Conservation (phyloP, 2,329 filamentous ascomycete species). For the Hypoxylon sp. region DNA sequence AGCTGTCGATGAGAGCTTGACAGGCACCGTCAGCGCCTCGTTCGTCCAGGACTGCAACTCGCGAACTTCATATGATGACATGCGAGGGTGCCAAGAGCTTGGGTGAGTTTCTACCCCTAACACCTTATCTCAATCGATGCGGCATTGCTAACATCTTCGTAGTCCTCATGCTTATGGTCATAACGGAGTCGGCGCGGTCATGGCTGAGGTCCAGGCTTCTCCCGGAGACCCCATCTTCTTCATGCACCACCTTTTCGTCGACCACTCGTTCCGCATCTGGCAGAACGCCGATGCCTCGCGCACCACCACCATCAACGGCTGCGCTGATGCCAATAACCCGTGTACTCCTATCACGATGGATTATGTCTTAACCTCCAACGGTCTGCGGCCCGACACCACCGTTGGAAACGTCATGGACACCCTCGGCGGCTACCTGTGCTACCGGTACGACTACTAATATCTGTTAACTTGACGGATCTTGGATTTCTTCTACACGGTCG, state of each 20-base stretch:
- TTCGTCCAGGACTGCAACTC: conserved; percentile 53
- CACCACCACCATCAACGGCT: conserved; percentile 49
- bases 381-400: conserved; percentile 46
- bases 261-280: conserved; percentile 53
- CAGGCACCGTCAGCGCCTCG: conserved; percentile 48
- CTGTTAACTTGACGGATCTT: background rate
- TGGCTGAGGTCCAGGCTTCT: conserved; percentile 53
- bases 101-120: conserved; percentile 47
- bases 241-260: conserved; percentile 54
- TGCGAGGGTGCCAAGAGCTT: conserved; percentile 51
- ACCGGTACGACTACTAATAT: conserved; percentile 51
- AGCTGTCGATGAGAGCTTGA: conserved; percentile 51
- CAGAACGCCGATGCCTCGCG: conserved; percentile 50
- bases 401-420: conserved; percentile 48
- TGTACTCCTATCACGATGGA: conserved; percentile 49
- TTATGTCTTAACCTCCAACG: conserved; percentile 46
- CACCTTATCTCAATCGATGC: background rate
- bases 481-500: background rate
- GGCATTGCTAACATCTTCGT: conserved; percentile 30
- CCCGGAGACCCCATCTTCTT: conserved; percentile 54
- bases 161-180: conserved; percentile 55
- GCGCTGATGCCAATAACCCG: conserved; percentile 44
- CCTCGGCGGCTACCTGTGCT: conserved; percentile 49
- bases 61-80: conserved; percentile 48
- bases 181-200: conserved; percentile 54